A percentile compares a stretch with the other conserved stretches of the same genome.
Conservation (phyloP, 73 alveolate genomes). For the Paramecium octaurelia region DNA sequence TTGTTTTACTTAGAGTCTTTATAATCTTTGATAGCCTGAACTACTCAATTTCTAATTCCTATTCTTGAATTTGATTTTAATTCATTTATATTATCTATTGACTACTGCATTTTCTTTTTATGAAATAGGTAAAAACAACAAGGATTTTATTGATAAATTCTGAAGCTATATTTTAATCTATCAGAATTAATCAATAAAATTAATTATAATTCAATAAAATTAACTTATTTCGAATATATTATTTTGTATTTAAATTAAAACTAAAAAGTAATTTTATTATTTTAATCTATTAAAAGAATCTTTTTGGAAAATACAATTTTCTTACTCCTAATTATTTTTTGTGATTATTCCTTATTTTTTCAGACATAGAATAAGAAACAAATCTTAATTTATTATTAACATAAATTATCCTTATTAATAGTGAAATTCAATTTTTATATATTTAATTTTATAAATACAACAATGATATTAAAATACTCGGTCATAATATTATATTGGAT, state of each 20-base stretch:
- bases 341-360: too few species aligned
- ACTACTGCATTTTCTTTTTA: neutral
- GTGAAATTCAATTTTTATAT: too few species aligned
- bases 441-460: neutral
- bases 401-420: too few species aligned
- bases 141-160: neutral
- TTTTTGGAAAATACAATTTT: too few species aligned
- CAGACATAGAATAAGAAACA: too few species aligned
- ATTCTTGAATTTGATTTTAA: neutral
- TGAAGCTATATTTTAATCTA: neutral
- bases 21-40: neutral
- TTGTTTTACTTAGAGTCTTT: neutral
- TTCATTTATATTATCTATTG: neutral
- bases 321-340: too few species aligned
- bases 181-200: neutral
- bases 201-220: neutral
- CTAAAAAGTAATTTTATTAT: too few species aligned
- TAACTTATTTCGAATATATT: neutral
- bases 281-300: too few species aligned
- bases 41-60: neutral
- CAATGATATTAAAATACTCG: neutral
- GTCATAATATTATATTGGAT: slow-evolving; percentile 35
- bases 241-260: too few species aligned
- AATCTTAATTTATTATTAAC: too few species aligned
- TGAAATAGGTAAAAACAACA: neutral